Conservation (phyloP, 129 eudicot genomes). For the Apium graveolens region DNA sequence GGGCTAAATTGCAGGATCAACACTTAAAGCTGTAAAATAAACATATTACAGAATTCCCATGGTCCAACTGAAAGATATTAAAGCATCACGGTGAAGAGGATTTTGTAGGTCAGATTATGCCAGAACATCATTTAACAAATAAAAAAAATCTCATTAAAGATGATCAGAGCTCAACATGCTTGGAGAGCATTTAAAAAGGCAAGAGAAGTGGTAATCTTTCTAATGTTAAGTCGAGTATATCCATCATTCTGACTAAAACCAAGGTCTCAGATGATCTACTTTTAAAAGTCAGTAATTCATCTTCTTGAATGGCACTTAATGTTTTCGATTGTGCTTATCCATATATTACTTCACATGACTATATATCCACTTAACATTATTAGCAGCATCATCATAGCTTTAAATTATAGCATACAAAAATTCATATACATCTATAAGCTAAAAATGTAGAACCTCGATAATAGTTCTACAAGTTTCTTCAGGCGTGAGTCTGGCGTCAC, state of each 20-base stretch:
- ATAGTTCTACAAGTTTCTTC: conserved; percentile 84
- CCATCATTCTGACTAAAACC: neutral
- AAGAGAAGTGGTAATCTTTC: neutral
- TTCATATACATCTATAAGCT: neutral
- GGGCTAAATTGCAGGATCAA: neutral
- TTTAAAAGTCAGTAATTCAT: neutral
- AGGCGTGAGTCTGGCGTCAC: conserved; percentile 62
- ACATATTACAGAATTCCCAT: neutral
- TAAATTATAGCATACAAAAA: neutral
- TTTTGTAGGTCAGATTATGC: neutral
- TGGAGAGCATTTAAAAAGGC: neutral
- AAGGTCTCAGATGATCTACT: neutral
- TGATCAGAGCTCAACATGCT: neutral
- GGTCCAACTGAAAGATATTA: neutral
- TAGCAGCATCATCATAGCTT: neutral
- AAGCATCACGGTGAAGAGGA: neutral
- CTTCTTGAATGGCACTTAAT: neutral
- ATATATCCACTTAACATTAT: neutral
- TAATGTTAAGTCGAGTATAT: neutral
- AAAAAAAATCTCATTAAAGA: neutral
- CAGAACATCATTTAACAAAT: neutral
- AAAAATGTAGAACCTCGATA: conserved; percentile 48
- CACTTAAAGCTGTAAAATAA: neutral
- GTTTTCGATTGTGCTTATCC: neutral
- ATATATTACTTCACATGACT: neutral